Base-by-base conservation (phyloP, 768 basidiomycete genomes). In the Xanthoconium purpureum region DNA sequence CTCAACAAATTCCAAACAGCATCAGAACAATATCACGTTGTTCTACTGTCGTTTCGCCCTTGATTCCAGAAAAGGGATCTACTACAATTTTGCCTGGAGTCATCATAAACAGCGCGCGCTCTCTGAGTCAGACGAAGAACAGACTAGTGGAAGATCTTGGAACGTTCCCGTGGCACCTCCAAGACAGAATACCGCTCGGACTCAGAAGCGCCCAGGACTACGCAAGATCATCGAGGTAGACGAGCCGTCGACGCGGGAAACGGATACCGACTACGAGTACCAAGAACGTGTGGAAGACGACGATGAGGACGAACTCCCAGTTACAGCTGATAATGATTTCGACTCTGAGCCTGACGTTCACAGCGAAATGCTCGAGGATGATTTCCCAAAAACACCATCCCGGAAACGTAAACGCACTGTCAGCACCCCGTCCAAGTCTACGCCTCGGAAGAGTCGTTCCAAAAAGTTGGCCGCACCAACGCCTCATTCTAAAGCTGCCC, bases 401-500 rank as follows among this genome's bases (percentile, higher is more conserved):
- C 74, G 77, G 33, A 82, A 82, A 63, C 81, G 84, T 29, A 82
- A 79, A 68, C 75, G 75, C 17, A 63, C 58, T 20, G 15, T 46
- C 45, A 47, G 57, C 44, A 69, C 71, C 18, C 64, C 64, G 18
- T 67, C 68, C 39, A 72, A 73, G 54, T 62, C 63, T 18, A 71
- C 74, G 30, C 71, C 73, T 39, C 72, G 68, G 54, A 76, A 74
- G 67, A 61, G 64, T 58, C 68, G 63, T 69, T 60, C 65, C 60
- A 50, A 68, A 40, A 78, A 77, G 17, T 59, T 82, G 20, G 86
- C 78, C 5, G 81, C 83, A 29, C 85, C 87, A 10, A 91, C 89
- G 0, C 88, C 89, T 6, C 87, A 87, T 65, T 89, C 89, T 35
- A 89, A 89, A 67, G 85, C 82, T 14, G 83, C 83, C 10, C 73